Conservation (phyloP, 345 rosid genomes). For the Lumnitzera littorea region DNA sequence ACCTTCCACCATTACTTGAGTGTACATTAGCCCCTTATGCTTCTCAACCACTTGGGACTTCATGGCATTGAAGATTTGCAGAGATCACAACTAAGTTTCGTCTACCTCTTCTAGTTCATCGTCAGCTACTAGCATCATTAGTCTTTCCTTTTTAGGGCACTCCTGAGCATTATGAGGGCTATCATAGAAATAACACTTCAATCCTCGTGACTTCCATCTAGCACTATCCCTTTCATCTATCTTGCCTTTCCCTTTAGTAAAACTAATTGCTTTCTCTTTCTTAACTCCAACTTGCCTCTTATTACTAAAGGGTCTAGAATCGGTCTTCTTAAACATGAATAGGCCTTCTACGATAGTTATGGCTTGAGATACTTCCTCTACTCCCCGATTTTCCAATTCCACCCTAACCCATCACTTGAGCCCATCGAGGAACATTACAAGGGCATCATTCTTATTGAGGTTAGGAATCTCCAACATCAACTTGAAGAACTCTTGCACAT, state of each 20-base stretch:
- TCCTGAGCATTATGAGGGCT: neutral
- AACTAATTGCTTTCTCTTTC: neutral
- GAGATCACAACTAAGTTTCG: neutral
- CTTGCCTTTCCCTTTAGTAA: neutral
- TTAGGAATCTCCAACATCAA: neutral
- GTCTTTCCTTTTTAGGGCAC: neutral
- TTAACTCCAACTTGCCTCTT: neutral
- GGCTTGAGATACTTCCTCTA: neutral
- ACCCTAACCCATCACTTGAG: neutral
- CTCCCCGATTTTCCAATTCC: neutral
- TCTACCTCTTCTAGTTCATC: neutral
- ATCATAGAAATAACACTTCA: neutral
- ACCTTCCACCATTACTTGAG: neutral
- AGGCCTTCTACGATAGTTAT: neutral
- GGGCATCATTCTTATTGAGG: neutral
- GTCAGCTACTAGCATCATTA: neutral
- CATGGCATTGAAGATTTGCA: neutral
- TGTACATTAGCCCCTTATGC: neutral
- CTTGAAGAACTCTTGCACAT: constrained; percentile 1
- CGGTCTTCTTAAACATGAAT: neutral
- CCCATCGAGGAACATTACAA: constrained; percentile 1
- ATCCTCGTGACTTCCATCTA: neutral
- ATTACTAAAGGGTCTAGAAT: neutral
- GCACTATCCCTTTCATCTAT: neutral
- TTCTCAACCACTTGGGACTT: neutral